phyloP scores from a whole-genome alignment of 176 grass and related monocot genomes.

The Microstegium vimineum region DNA sequence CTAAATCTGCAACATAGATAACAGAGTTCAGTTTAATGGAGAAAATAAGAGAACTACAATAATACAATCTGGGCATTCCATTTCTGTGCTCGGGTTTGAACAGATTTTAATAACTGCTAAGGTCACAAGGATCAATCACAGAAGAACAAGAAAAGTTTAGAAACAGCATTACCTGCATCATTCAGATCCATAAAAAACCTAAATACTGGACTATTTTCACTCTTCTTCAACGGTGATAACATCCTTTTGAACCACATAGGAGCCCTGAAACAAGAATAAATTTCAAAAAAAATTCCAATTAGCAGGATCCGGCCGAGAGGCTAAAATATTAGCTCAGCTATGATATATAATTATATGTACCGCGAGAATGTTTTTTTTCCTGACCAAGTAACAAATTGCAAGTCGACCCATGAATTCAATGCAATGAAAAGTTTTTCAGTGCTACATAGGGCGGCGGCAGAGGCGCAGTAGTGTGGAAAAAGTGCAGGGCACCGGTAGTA shows the following conservation, averaged over 20 bases:
- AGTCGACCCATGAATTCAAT: neutral
- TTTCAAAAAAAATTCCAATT: neutral
- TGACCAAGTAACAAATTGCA: neutral
- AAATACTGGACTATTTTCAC: conserved; percentile 73
- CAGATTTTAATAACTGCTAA: neutral
- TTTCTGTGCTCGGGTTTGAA: neutral
- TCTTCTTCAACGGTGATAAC: conserved; percentile 61
- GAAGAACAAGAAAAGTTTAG: neutral
- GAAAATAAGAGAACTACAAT: neutral
- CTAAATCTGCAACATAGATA: neutral
- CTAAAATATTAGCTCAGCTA: neutral
- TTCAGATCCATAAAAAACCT: conserved; percentile 96
- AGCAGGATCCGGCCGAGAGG: neutral
- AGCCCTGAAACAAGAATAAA: conserved; percentile 44
- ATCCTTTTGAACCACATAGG: conserved; percentile 80
- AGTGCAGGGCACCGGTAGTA: neutral
- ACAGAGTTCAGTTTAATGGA: neutral
- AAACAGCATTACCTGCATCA: conserved; percentile 78
- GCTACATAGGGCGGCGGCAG: neutral
- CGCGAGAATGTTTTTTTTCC: neutral
- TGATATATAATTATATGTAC: neutral
- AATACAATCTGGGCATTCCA: neutral
- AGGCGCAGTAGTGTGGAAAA: neutral
- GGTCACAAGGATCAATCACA: conserved; percentile 4
- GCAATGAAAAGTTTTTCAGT: neutral